Percentiles rank a stretch among this genome's conserved stretches.
Evolutionary conservation across 192 early-diverging fungal genomes (phyloP).

Genomic region (Pilobolus umbonatus): DNA sequence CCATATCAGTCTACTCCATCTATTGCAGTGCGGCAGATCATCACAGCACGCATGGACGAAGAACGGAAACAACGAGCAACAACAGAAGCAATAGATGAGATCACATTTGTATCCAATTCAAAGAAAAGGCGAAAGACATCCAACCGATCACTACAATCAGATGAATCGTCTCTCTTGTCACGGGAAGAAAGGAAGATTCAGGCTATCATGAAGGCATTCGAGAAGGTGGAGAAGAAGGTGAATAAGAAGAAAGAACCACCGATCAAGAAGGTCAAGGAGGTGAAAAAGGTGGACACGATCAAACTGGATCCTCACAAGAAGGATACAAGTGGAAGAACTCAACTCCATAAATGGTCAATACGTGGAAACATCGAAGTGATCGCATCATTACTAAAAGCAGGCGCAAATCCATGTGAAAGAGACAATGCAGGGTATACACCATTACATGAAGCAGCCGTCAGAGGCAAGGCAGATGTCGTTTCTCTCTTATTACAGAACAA

Average conservation of each 20-base stretch:
- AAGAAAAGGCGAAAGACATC: conserved; percentile 7
- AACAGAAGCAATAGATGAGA: conserved; percentile 26
- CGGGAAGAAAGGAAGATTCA: conserved; percentile 69
- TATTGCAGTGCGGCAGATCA: conserved; percentile 8
- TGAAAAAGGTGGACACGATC: conserved; percentile 6
- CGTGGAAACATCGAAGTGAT: conserved; percentile 54
- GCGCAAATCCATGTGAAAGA: conserved; percentile 51
- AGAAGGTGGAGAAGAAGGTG: conserved; percentile 51
- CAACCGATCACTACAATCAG: background rate
- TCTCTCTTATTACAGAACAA: conserved; percentile 47
- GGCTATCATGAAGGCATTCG: conserved; percentile 54
- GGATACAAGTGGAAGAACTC: conserved; percentile 61
- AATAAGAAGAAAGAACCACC: conserved; percentile 25
- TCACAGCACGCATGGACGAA: conserved; percentile 21
- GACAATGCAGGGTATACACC: conserved; percentile 68
- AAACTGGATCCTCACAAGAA: conserved; percentile 45
- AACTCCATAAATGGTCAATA: conserved; percentile 58
- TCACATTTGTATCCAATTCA: conserved; percentile 15
- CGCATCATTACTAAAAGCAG: conserved; percentile 49
- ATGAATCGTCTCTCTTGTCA: conserved; percentile 31
- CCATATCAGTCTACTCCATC: conserved; percentile 46
- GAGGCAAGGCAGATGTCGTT: conserved; percentile 49
- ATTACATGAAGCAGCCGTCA: conserved; percentile 60
- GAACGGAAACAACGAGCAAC: conserved; percentile 23
- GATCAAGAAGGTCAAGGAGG: background rate